phyloP scores from a whole-genome alignment of 305 asterid species.

The Solanum chacoense region DNA sequence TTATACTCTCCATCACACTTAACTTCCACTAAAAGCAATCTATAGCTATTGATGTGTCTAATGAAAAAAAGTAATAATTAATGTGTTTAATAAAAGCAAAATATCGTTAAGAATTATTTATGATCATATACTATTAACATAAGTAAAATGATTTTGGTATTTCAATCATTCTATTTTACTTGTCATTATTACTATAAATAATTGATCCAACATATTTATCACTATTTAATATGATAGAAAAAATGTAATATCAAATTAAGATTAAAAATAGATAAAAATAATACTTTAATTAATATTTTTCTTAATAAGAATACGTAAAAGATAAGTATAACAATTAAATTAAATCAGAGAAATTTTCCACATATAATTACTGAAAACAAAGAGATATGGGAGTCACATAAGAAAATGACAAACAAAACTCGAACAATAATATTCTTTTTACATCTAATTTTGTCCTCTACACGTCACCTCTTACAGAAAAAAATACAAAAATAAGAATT shows the following conservation, averaged over 20 bases:
- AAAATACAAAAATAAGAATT: neutral
- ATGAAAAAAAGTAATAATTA: neutral
- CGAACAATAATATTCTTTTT: neutral
- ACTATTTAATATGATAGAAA: neutral
- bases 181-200: neutral
- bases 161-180: neutral
- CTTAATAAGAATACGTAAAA: neutral
- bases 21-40: neutral
- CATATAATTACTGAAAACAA: neutral
- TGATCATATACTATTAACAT: neutral
- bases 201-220: neutral
- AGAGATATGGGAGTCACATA: neutral
- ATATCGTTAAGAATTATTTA: neutral
- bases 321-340: neutral
- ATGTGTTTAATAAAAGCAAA: neutral
- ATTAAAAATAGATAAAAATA: neutral
- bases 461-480: neutral
- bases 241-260: neutral
- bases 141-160: neutral
- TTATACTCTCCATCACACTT: neutral
- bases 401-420: neutral
- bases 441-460: neutral
- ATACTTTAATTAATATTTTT: neutral
- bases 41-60: neutral
- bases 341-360: neutral